Evolutionary conservation across 306 rosid genomes (phyloP), one percentile per base, ranked within the genome.

Genomic region (Casuarina glauca): DNA sequence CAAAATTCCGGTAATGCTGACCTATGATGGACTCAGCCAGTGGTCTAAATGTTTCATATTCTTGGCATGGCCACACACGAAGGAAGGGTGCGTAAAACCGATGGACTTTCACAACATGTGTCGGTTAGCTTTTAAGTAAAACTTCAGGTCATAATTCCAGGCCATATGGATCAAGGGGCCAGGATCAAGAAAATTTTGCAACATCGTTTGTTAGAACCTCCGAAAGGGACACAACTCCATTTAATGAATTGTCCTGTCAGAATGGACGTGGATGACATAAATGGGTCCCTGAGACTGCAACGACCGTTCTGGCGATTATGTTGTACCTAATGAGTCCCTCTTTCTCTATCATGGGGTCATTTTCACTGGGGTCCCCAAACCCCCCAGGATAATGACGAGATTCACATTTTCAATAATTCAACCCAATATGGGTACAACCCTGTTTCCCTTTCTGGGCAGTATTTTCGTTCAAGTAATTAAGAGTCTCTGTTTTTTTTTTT

Each of bases 401-500:
- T 26, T 26, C 32, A 67, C 77, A 6, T 68, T 62, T 2, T 78
- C 87, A 91, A 89, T 91, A 86, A 88, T 89, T 84, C 82, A 84
- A 69, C 45, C 53, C 78, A 6, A 11, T 72, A 6, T 8, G 48
- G 15, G 46, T 17, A 58, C 69, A 62, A 76, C 42, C 5, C 53
- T 45, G 3, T 72, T 17, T 66, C 50, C 20, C 3, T 15, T 42
- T 17, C 3, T 13, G 6, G 57, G 12, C 55, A 0, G 20, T 13
- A 52, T 9, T 48, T 44, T 3, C 5, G 48, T 44, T 44, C 48
- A 26, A 20, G 45, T 35, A 61, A 73, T 26, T 58, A 41, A 53
- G 4, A 41, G n/a, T 70, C 72, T 60, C 71, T 26, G 6, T 13
- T 74, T 15, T 45, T 15, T 7, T 55, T 41, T 62, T 49, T 67